Percentiles rank a stretch among this genome's conserved stretches.
These are phyloP conservation scores for Prinsepia uniflora DNA, from an alignment of 306 rosid species.

Conservation along the genomic window DNA sequence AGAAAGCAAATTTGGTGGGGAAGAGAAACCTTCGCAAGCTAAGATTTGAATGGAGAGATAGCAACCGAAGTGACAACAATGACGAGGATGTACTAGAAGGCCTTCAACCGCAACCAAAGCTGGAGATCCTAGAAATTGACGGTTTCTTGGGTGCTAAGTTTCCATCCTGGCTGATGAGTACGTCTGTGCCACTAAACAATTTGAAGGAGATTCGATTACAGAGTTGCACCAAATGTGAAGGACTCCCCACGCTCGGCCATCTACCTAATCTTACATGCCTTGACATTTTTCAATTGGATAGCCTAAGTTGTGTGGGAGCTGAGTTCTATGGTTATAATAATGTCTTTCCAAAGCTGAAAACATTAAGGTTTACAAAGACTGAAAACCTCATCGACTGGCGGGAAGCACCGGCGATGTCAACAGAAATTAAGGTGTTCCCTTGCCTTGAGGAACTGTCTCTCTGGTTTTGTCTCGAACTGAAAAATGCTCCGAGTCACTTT, in stretches of 20 bases:
- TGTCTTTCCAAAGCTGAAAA: conserved; percentile 2
- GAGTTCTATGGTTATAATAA: conserved; percentile 6
- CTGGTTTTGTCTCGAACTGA: not conserved
- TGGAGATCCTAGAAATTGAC: not conserved
- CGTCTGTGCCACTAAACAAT: not conserved
- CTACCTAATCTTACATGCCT: not conserved
- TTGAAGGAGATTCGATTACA: not conserved
- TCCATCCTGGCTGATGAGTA: not conserved
- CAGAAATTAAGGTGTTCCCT: not conserved
- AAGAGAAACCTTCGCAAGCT: not conserved
- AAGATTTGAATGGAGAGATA: not conserved
- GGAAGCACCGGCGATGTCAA: not conserved
- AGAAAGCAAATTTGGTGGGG: not conserved
- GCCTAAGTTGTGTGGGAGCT: not conserved
- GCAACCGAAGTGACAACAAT: not conserved
- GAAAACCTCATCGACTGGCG: not conserved
- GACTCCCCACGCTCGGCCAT: not conserved
- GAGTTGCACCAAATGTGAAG: not conserved
- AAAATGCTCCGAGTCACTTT: not conserved
- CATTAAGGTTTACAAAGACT: not conserved
- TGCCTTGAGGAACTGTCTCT: not conserved
- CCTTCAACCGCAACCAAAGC: not conserved
- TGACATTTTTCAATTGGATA: not conserved
- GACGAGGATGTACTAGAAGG: not conserved
- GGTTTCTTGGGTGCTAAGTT: not conserved